phyloP scores from a whole-genome alignment of 2,329 filamentous ascomycete species.

The Aspergillus quadrilineatus region DNA sequence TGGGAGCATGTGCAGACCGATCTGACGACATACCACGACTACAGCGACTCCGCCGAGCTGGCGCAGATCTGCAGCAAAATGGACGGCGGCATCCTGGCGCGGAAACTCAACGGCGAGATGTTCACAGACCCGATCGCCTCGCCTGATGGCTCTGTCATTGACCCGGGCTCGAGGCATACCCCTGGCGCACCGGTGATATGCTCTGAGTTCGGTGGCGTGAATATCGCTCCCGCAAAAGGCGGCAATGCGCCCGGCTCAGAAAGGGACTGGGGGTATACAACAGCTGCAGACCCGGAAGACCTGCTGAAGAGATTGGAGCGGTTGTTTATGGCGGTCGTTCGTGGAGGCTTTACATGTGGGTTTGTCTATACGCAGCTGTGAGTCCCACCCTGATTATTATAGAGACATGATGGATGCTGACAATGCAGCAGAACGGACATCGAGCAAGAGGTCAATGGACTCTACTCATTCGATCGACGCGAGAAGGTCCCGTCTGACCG shows the following conservation, averaged over 20 bases:
- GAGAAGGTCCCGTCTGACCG: slow-evolving; percentile 59
- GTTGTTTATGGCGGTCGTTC: slow-evolving; percentile 58
- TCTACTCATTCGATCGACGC: slow-evolving; percentile 63
- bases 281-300: slow-evolving; percentile 60
- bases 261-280: slow-evolving; percentile 68
- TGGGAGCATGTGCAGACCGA: slow-evolving; percentile 68
- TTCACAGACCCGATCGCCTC: slow-evolving; percentile 49
- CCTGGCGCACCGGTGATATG: slow-evolving; percentile 62
- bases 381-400: slow-evolving; percentile 29
- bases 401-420: no score
- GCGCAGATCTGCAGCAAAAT: slow-evolving; percentile 55
- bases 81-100: slow-evolving; percentile 52
- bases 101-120: slow-evolving; percentile 54
- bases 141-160: slow-evolving; percentile 37
- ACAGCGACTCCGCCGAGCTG: slow-evolving; percentile 58
- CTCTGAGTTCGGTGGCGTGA: slow-evolving; percentile 68
- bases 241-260: slow-evolving; percentile 37
- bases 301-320: slow-evolving; percentile 59
- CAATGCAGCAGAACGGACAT: slow-evolving; percentile 49
- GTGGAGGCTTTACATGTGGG: slow-evolving; percentile 58
- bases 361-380: slow-evolving; percentile 68
- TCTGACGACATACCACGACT: slow-evolving; percentile 68
- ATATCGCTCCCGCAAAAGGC: slow-evolving; percentile 55
- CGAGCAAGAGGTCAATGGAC: slow-evolving; percentile 67
- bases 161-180: slow-evolving; percentile 53